These are phyloP conservation scores for Ziziphus jujuba DNA, from an alignment of 306 rosid species.

Conservation along the genomic window DNA sequence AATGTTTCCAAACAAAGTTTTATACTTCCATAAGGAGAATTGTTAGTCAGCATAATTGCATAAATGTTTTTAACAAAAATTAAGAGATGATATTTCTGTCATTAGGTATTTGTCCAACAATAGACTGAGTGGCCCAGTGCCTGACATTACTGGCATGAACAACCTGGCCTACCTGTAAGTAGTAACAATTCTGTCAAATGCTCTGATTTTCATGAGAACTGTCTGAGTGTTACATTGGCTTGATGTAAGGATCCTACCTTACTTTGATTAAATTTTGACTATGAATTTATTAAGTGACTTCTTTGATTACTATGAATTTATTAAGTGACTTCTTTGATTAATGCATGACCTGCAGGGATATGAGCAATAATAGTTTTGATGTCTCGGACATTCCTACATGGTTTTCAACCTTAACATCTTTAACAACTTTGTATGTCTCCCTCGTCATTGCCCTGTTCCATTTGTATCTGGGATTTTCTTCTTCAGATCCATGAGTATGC, in stretches of 20 bases:
- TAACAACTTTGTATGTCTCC: slow-evolving; percentile 62
- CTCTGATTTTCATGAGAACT: not conserved
- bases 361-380: slow-evolving; percentile 60
- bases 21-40: not conserved
- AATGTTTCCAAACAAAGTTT: slow-evolving; percentile 10
- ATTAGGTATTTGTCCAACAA: slow-evolving; percentile 64
- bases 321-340: too few relatives aligned
- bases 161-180: slow-evolving; percentile 51
- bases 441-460: not conserved
- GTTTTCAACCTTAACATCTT: slow-evolving; percentile 35
- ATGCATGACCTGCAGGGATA: slow-evolving; percentile 37
- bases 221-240: not conserved
- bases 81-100: slow-evolving; percentile 8
- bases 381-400: slow-evolving; percentile 45
- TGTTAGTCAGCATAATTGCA: not conserved
- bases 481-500: too few relatives aligned
- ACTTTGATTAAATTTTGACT: not conserved
- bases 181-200: not conserved
- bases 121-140: slow-evolving; percentile 50
- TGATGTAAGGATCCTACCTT: not conserved
- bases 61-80: slow-evolving; percentile 2
- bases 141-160: slow-evolving; percentile 49
- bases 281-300: not conserved
- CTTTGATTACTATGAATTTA: too few relatives aligned
- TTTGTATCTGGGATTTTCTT: too few relatives aligned